These are phyloP conservation scores for Capronia coronata DNA, from an alignment of 2,329 filamentous ascomycete genomes.

Conservation along the genomic window DNA sequence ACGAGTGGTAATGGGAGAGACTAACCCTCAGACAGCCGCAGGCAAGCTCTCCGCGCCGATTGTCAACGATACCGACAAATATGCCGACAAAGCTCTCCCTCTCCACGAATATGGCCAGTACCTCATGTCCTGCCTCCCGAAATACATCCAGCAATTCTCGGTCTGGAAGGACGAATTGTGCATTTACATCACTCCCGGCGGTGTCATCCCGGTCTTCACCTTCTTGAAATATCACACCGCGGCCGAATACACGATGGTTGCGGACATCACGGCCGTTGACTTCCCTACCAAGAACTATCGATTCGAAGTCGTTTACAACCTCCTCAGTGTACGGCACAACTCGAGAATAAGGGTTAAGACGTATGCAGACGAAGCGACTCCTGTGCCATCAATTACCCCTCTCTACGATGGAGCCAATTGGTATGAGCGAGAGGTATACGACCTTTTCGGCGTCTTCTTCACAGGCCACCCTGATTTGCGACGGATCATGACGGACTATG, in stretches of 20 bases:
- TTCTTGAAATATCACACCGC: conserved; percentile 98
- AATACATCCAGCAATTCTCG: conserved; percentile 98
- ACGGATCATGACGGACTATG: conserved; percentile 98
- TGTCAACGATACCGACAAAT: conserved; percentile 90
- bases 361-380: conserved; percentile 91
- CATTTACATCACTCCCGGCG: conserved; percentile 82
- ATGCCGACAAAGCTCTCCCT: conserved; percentile 74
- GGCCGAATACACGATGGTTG: conserved; percentile 91
- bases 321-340: conserved; percentile 93
- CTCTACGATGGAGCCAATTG: conserved; percentile 95
- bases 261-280: conserved; percentile 88
- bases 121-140: conserved; percentile 91
- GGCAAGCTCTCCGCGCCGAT: conserved; percentile 68
- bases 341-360: conserved; percentile 96
- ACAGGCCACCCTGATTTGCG: conserved; percentile 88
- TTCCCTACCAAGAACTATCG: conserved; percentile 92
- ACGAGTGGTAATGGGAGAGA: conserved; percentile 8
- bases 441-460: conserved; percentile 97
- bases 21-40: conserved; percentile 33
- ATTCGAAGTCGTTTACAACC: conserved; percentile 97
- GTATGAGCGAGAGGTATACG: conserved; percentile 98
- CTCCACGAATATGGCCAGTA: conserved; percentile 95
- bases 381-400: conserved; percentile 77
- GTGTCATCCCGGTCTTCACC: conserved; percentile 81
- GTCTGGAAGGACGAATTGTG: conserved; percentile 99